Conservation (phyloP, 2,329 filamentous ascomycete genomes). For the Tricladium varicosporioides region DNA sequence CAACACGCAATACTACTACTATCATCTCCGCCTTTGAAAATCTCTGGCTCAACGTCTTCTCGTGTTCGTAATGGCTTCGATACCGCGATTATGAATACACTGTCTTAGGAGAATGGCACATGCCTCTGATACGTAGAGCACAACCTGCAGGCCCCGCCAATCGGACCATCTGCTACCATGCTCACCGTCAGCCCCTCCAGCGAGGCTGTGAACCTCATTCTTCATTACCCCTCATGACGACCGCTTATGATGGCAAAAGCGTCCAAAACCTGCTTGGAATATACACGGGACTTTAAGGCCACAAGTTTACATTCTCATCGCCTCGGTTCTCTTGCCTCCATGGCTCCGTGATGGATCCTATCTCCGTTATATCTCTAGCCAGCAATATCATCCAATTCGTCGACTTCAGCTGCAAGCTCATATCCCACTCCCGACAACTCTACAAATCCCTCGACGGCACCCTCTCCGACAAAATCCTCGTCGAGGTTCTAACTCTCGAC, state of each 20-base stretch:
- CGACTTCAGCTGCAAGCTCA: constrained; percentile 18
- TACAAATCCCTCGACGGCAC: constrained; percentile 13
- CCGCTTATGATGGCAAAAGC: too few species aligned
- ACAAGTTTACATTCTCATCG: too few species aligned
- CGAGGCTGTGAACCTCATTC: not conserved
- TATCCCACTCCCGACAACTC: constrained; percentile 6
- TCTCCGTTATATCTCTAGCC: constrained; percentile 16
- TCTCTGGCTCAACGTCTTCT: too few species aligned
- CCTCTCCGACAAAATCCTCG: constrained; percentile 5
- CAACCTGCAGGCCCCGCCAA: not conserved
- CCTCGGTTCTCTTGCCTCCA: not conserved
- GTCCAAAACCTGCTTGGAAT: too few species aligned
- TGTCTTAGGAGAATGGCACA: too few species aligned
- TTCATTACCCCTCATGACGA: not conserved
- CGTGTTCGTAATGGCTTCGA: too few species aligned
- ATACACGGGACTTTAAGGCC: too few species aligned
- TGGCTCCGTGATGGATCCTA: constrained; percentile 8
- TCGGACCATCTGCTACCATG: not conserved
- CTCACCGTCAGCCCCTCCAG: not conserved
- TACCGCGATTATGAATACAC: too few species aligned
- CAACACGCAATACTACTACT: not conserved
- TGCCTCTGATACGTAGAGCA: not conserved
- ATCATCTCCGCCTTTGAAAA: not conserved
- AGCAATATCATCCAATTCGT: constrained; percentile 16
- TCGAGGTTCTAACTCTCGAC: constrained; percentile 2